Evolutionary conservation across 768 basidiomycete species (phyloP).

Genomic region (Suillus occidentalis): DNA sequence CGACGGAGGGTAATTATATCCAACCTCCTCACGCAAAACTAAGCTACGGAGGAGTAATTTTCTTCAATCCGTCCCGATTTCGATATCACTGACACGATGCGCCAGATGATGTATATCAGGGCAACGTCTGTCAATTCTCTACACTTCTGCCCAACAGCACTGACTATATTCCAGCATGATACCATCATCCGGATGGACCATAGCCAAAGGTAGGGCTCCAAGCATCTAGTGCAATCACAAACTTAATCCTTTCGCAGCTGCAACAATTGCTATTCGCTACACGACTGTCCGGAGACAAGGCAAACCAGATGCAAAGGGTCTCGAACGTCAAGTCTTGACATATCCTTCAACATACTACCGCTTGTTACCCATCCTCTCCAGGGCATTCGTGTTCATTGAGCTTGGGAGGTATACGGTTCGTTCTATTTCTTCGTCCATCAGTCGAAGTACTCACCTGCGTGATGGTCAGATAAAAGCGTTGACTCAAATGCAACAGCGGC

Average conservation of each 20-base stretch:
- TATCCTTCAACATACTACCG: constrained; percentile 78
- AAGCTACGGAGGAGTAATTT: constrained; percentile 70
- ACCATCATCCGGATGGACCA: constrained; percentile 55
- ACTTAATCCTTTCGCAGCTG: constrained; percentile 34
- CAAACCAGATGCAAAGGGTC: constrained; percentile 43
- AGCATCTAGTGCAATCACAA: neutral
- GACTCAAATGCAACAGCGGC: constrained; percentile 44
- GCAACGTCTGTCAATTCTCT: constrained; percentile 42
- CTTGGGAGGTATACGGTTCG: constrained; percentile 61
- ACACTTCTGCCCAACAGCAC: neutral
- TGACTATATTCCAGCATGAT: constrained; percentile 52
- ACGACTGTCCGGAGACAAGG: constrained; percentile 73
- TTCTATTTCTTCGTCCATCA: neutral
- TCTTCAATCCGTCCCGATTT: neutral
- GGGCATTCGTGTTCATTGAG: constrained; percentile 66
- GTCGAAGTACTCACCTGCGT: neutral
- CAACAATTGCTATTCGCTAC: constrained; percentile 69
- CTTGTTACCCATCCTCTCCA: constrained; percentile 67
- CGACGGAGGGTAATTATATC: constrained; percentile 61
- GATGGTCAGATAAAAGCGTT: constrained; percentile 48
- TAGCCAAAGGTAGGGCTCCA: constrained; percentile 55
- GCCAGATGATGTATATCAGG: constrained; percentile 73
- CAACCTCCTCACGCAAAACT: constrained; percentile 72
- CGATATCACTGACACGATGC: neutral
- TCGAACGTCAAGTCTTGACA: constrained; percentile 66